A percentile compares a stretch with the other conserved stretches of the same genome.
These are phyloP conservation scores for Eucalyptus pauciflora DNA, from an alignment of 345 rosid species.

Conservation along the genomic window DNA sequence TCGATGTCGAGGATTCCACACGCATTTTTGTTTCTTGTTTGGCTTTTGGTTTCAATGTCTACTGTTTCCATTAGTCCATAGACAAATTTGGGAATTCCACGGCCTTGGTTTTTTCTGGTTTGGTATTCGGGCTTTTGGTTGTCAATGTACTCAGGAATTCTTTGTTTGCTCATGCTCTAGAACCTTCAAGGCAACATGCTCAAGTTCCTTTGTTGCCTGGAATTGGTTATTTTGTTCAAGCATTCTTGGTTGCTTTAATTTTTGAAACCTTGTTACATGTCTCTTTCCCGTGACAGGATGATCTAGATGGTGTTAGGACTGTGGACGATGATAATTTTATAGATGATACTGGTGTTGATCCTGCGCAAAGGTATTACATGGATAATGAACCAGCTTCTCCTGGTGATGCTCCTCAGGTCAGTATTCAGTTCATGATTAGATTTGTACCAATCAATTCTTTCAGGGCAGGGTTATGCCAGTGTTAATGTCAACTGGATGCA, in stretches of 20 bases:
- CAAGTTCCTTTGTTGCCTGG: neutral
- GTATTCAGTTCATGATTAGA: neutral
- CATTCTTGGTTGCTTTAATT: neutral
- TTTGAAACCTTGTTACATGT: neutral
- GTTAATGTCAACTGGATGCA: neutral
- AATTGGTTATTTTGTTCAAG: neutral
- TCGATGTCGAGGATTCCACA: neutral
- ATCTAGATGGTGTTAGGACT: constrained; percentile 76
- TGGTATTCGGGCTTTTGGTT: neutral
- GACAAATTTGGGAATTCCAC: neutral
- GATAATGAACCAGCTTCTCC: constrained; percentile 51
- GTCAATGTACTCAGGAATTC: neutral
- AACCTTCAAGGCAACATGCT: neutral
- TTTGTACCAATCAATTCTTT: neutral
- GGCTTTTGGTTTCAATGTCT: neutral
- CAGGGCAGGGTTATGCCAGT: neutral
- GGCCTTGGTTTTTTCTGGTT: neutral
- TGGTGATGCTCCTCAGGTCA: constrained; percentile 72
- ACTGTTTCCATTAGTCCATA: neutral
- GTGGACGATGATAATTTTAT: constrained; percentile 90
- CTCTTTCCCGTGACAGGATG: constrained; percentile 41
- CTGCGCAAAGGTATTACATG: constrained; percentile 63
- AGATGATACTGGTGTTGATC: constrained; percentile 86
- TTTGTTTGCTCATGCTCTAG: neutral
- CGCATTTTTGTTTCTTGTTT: neutral